These are phyloP conservation scores for Taiozyma onychis DNA, from an alignment of 1,139 yeast species.

Conservation along the genomic window DNA sequence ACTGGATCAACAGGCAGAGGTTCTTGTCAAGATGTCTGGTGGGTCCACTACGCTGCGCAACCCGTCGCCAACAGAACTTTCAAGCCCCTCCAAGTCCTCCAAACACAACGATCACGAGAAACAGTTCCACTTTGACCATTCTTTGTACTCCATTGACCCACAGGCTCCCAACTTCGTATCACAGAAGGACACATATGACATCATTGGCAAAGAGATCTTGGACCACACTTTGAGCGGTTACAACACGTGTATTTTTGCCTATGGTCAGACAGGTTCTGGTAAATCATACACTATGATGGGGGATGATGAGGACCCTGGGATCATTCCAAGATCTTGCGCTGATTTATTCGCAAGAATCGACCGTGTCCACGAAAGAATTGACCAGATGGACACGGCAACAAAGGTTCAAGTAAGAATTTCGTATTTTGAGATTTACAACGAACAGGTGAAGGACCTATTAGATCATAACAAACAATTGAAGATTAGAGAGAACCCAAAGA, in stretches of 20 bases:
- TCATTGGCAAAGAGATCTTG: constrained; percentile 53
- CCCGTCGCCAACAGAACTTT: constrained; percentile 7
- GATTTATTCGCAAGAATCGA: constrained; percentile 46
- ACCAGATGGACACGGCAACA: constrained; percentile 34
- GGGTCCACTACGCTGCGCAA: constrained; percentile 23
- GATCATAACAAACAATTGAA: constrained; percentile 32
- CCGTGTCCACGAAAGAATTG: constrained; percentile 28
- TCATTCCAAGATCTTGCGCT: constrained; percentile 53
- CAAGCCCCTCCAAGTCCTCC: constrained; percentile 10
- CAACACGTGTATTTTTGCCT: constrained; percentile 70
- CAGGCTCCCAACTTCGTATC: constrained; percentile 34
- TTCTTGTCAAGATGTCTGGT: constrained; percentile 32
- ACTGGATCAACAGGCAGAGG: constrained; percentile 7
- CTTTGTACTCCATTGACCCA: constrained; percentile 51
- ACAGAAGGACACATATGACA: constrained; percentile 45
- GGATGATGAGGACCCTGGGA: constrained; percentile 42
- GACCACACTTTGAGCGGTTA: constrained; percentile 62
- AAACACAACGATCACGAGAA: constrained; percentile 19
- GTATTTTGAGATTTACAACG: constrained; percentile 70
- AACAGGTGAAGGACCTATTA: constrained; percentile 57
- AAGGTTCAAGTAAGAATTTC: constrained; percentile 54
- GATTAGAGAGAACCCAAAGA: constrained; percentile 54
- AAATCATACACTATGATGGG: constrained; percentile 79
- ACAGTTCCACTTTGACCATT: constrained; percentile 48
- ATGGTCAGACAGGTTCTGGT: constrained; percentile 77